Conservation (phyloP, 768 basidiomycete genomes). For the Leccinellum luteum region DNA sequence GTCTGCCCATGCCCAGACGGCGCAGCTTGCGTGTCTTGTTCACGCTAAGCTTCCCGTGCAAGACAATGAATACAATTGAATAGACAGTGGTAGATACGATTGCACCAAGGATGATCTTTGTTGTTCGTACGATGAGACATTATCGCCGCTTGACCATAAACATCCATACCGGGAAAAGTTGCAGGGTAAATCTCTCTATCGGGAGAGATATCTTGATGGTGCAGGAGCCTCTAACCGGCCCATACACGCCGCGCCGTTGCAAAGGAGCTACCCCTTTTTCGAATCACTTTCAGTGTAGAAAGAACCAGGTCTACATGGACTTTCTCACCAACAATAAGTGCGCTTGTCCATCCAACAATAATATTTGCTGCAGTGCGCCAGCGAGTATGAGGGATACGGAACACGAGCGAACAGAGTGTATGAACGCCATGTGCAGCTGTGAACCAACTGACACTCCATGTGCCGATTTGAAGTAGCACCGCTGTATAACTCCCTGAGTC, state of each 20-base stretch:
- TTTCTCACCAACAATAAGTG: constrained; percentile 50
- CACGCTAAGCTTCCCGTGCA: constrained; percentile 55
- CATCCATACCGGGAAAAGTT: constrained; percentile 56
- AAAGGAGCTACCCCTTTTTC: constrained; percentile 39
- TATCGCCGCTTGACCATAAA: not conserved
- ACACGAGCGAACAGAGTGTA: constrained; percentile 63
- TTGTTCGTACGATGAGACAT: constrained; percentile 3
- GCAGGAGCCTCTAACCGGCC: constrained; percentile 50
- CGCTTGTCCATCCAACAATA: constrained; percentile 51
- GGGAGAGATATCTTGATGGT: constrained; percentile 44
- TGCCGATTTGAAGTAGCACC: constrained; percentile 57
- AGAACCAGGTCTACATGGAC: not conserved
- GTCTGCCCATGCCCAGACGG: constrained; percentile 47
- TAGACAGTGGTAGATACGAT: constrained; percentile 56
- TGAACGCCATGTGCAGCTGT: constrained; percentile 63
- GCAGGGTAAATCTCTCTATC: constrained; percentile 47
- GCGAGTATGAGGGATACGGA: constrained; percentile 50
- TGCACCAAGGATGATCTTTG: constrained; percentile 58
- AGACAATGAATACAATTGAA: constrained; percentile 57
- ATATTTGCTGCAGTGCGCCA: constrained; percentile 45
- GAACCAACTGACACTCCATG: constrained; percentile 39
- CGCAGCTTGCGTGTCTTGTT: constrained; percentile 51
- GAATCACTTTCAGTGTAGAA: not conserved
- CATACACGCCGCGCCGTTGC: constrained; percentile 44
- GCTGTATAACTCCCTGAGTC: constrained; percentile 34